These are phyloP conservation scores for Daldinia eschscholtzii DNA, from an alignment of 2,329 filamentous ascomycete species.

Conservation along the genomic window DNA sequence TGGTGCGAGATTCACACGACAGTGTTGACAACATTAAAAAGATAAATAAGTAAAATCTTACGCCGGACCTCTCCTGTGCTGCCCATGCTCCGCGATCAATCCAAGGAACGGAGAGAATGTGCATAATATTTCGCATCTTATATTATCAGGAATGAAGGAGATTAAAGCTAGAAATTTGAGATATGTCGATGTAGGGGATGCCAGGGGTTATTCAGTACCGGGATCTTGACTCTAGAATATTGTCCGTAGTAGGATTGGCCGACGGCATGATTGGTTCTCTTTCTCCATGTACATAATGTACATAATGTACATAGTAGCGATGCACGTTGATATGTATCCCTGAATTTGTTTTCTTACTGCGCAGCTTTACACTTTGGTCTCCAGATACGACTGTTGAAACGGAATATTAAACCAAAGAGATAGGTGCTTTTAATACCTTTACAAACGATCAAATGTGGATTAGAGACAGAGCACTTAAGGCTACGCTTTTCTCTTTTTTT, in stretches of 20 bases:
- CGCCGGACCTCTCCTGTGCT: background rate
- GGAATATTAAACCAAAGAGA: background rate
- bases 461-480: background rate
- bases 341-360: constrained; percentile 20
- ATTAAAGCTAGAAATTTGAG: background rate
- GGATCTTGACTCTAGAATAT: constrained; percentile 34
- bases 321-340: constrained; percentile 30
- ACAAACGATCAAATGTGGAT: too few species aligned
- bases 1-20: background rate
- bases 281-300: background rate
- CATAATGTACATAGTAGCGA: background rate
- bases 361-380: background rate
- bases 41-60: background rate
- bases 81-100: too few species aligned
- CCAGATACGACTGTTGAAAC: background rate
- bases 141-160: background rate
- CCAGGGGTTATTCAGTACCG: constrained; percentile 32
- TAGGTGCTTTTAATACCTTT: background rate
- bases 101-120: too few species aligned
- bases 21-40: background rate
- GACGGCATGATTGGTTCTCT: constrained; percentile 33
- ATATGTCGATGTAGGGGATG: constrained; percentile 26
- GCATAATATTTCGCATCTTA: background rate
- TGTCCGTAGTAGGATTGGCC: constrained; percentile 29
- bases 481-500: background rate